Conservation (phyloP, 2,329 filamentous ascomycete species). For the Exophiala dermatitidis region DNA sequence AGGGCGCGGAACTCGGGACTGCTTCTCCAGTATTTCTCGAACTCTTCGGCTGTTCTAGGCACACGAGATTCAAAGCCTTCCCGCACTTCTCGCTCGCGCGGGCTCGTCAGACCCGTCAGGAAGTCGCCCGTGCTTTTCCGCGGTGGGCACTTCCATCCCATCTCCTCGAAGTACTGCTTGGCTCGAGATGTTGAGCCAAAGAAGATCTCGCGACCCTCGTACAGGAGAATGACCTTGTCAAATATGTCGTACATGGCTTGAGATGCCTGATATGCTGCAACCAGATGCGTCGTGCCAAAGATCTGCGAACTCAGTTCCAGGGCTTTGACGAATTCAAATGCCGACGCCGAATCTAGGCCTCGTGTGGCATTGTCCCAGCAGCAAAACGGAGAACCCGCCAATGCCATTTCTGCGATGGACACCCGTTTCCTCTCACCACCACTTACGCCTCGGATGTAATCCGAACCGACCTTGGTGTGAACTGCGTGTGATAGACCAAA, state of each 20-base stretch:
- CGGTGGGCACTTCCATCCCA: constrained; percentile 57
- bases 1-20: constrained; percentile 8
- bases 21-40: constrained; percentile 40
- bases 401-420: constrained; percentile 55
- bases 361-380: constrained; percentile 48
- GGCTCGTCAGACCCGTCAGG: constrained; percentile 58
- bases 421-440: constrained; percentile 60
- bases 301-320: constrained; percentile 46
- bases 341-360: constrained; percentile 50
- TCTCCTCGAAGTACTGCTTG: constrained; percentile 55
- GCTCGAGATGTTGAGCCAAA: constrained; percentile 56
- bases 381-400: constrained; percentile 37
- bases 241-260: constrained; percentile 52
- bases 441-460: constrained; percentile 58
- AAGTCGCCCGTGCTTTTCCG: constrained; percentile 60
- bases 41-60: constrained; percentile 42
- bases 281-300: constrained; percentile 43
- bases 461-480: constrained; percentile 61
- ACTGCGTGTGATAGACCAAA: constrained; percentile 87
- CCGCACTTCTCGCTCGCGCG: constrained; percentile 41
- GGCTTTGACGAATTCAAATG: constrained; percentile 50
- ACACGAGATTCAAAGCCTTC: constrained; percentile 38
- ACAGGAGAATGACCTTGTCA: constrained; percentile 62
- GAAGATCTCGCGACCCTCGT: constrained; percentile 59
- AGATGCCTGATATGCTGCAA: constrained; percentile 52